Base-by-base conservation (phyloP, 257 asterid genomes). In the Striga asiatica region DNA sequence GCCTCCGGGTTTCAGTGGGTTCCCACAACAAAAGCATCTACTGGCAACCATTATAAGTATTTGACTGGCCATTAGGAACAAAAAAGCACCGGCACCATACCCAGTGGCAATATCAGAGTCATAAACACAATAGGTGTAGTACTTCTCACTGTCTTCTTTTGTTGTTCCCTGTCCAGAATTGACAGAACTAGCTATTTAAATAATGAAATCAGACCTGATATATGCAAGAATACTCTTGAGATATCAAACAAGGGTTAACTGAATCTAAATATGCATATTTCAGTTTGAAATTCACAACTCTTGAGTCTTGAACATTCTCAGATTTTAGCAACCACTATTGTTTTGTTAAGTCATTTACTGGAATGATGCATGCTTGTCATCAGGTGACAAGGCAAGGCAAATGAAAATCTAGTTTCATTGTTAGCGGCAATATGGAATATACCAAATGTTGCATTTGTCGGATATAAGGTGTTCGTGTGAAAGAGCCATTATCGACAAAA, bases 91-190 rank as follows among this genome's bases (percentile, higher is more conserved):
- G 20, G 78, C 85, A 18, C 97, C 98, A 16, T 47, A 88, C 8
- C 95, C 96, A 22, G 95, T 78, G 12, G 98, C 67, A 47, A 88
- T 92, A 60, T 92, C 94, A 0, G 98, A 83, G 59, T 81, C 81
- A 50, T 89, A 86, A 17, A 81, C 74, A 25, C 98, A 89, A 47
- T 80, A 80, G 13, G 31, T 58, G 37, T 66, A 64, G 9, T 66
- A 28, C 21, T 17, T 50, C 70, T 83, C 95, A 2, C 6, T 14
- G 45, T 89, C 92, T 4, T 0, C 7, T 58, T 23, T 37, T 16
- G 71, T 8, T 14, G 14, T 34, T 23, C 83, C 89, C 96, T 89
- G 71, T 29, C 60, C 49, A 58, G 18, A 42, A 24, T n/a, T n/a
- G 12, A 24, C 51, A 58, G 11, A 21, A 18, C 29, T 63, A 20